Percentiles rank a stretch among this genome's conserved stretches.
Conservation (phyloP, 768 basidiomycete species). For the Tulasnella sp. region DNA sequence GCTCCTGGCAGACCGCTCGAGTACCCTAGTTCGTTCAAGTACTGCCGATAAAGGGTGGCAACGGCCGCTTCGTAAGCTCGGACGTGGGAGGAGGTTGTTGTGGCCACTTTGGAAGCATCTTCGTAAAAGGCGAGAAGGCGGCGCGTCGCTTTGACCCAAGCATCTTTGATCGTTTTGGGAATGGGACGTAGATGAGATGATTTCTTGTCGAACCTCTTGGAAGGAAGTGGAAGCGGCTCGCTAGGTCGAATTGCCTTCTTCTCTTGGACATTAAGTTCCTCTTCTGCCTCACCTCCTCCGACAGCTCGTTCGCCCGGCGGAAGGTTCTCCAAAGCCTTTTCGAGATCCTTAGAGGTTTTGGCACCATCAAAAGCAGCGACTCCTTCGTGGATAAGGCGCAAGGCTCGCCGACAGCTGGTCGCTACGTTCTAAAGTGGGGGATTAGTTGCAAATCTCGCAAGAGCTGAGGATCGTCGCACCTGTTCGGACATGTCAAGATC, state of each 20-base stretch:
- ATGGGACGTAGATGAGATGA: slow-evolving; percentile 38
- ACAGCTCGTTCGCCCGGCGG: background rate
- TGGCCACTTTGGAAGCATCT: slow-evolving; percentile 48
- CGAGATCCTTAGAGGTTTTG: background rate
- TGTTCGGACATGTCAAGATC: slow-evolving; percentile 66
- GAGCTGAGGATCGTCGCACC: background rate
- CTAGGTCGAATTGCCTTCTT: background rate
- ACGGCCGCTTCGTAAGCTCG: slow-evolving; percentile 66
- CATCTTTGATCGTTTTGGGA: slow-evolving; percentile 29
- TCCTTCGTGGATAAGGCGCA: background rate
- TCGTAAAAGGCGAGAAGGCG: slow-evolving; percentile 49
- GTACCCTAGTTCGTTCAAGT: slow-evolving; percentile 45
- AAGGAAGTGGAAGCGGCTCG: background rate
- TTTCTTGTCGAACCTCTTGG: background rate
- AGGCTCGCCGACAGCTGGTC: slow-evolving; percentile 51
- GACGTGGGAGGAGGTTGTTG: slow-evolving; percentile 58
- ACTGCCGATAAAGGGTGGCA: slow-evolving; percentile 55
- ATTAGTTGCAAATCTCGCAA: background rate
- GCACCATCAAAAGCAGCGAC: background rate
- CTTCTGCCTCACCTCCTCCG: background rate
- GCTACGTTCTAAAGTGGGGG: slow-evolving; percentile 53
- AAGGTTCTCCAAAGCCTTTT: background rate
- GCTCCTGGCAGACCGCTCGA: slow-evolving; percentile 47
- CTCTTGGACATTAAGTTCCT: background rate
- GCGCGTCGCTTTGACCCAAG: slow-evolving; percentile 50